Evolutionary conservation across 257 asterid species (phyloP).

Genomic region (Jacaranda copaia): DNA sequence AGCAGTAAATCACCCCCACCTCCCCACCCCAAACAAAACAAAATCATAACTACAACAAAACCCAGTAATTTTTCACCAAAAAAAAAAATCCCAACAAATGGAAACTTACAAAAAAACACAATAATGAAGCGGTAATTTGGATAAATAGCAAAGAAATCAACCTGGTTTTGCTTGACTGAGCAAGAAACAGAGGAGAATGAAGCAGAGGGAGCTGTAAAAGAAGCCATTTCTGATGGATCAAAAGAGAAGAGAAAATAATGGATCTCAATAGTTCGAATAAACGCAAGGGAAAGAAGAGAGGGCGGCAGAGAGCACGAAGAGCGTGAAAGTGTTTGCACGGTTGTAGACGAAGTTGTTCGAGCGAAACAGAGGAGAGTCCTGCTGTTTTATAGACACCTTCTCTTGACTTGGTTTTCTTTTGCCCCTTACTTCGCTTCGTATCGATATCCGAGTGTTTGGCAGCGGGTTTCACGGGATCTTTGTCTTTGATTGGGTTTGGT

Average conservation of each 20-base stretch:
- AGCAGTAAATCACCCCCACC: slow-evolving; percentile 14
- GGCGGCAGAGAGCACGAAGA: slow-evolving; percentile 76
- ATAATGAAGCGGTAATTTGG: neutral
- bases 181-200: slow-evolving; percentile 49
- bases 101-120: neutral
- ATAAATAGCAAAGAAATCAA: slow-evolving; percentile 18
- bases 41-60: slow-evolving; percentile 12
- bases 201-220: slow-evolving; percentile 65
- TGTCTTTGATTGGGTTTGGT: neutral
- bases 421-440: slow-evolving; percentile 5
- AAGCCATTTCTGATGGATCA: slow-evolving; percentile 61
- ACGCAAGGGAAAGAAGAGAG: slow-evolving; percentile 31
- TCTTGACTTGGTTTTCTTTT: slow-evolving; percentile 15
- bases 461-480: neutral
- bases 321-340: slow-evolving; percentile 30
- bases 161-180: slow-evolving; percentile 71
- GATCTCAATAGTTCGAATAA: slow-evolving; percentile 41
- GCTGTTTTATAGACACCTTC: slow-evolving; percentile 37
- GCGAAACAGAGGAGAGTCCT: slow-evolving; percentile 16
- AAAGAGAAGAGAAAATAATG: slow-evolving; percentile 27
- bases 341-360: neutral
- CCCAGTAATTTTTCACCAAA: neutral
- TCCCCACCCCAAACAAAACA: neutral
- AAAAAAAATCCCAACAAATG: neutral
- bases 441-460: slow-evolving; percentile 37